Conservation (phyloP, 257 asterid genomes). For the Jacaranda mimosifolia region DNA sequence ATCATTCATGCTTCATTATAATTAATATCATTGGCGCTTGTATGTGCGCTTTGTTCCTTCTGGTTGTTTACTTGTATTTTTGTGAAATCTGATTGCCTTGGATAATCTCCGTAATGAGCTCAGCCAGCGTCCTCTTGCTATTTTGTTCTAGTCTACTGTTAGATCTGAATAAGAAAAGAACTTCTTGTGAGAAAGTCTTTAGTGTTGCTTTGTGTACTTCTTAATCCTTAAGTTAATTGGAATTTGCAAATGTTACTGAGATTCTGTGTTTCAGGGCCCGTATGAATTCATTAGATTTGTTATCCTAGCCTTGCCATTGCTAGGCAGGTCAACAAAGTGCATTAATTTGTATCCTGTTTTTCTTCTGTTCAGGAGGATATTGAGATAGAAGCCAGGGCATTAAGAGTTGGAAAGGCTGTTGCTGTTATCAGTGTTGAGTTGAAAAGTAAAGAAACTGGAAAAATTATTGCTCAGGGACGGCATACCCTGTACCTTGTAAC, state of each 20-base stretch:
- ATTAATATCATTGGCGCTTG: neutral
- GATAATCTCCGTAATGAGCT: neutral
- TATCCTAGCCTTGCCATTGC: no score
- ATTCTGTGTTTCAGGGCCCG: no score
- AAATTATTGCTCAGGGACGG: conserved; percentile 82
- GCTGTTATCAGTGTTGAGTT: conserved; percentile 82
- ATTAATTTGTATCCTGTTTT: neutral
- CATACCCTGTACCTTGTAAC: conserved; percentile 74
- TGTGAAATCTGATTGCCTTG: neutral
- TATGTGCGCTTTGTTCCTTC: neutral
- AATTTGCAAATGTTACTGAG: no score
- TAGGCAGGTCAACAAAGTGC: neutral
- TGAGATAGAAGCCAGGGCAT: conserved; percentile 78
- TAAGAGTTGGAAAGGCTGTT: conserved; percentile 76
- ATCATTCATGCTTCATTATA: no score
- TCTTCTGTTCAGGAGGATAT: conserved; percentile 73
- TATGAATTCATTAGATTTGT: no score
- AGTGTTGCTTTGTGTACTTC: neutral
- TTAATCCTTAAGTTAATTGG: neutral
- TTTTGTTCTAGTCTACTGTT: neutral
- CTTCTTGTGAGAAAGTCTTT: neutral
- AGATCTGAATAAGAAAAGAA: neutral
- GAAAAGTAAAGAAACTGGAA: conserved; percentile 72
- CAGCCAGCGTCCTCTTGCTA: neutral
- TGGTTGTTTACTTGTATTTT: neutral